A percentile compares a stretch with the other conserved stretches of the same genome.
Conservation (phyloP, 2,329 filamentous ascomycete species). For the Trichoderma brevicompactum region DNA sequence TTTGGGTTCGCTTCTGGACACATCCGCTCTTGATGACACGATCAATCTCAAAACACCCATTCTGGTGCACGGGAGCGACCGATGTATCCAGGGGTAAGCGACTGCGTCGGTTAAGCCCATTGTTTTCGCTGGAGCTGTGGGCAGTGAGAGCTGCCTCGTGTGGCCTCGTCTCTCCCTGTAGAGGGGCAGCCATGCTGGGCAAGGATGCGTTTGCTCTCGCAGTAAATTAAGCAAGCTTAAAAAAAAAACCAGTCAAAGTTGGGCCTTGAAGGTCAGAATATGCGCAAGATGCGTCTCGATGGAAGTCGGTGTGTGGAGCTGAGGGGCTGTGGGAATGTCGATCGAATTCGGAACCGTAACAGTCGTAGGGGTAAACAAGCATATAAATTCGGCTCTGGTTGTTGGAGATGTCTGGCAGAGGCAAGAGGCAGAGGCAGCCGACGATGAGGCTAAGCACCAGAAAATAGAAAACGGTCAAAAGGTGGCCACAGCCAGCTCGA, state of each 20-base stretch:
- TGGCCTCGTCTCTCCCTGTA: constrained; percentile 23
- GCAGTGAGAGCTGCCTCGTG: constrained; percentile 10
- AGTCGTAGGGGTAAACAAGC: constrained; percentile 2
- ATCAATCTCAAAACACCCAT: constrained; percentile 95
- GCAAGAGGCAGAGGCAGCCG: constrained; percentile 3
- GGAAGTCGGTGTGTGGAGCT: constrained; percentile 22
- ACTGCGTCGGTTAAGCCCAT: constrained; percentile 25
- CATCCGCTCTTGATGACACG: constrained; percentile 88
- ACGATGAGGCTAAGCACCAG: constrained; percentile 6
- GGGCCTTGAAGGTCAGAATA: not conserved
- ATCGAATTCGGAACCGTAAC: not conserved
- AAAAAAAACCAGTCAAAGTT: not conserved
- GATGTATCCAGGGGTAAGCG: constrained; percentile 23
- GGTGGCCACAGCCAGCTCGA: constrained; percentile 1
- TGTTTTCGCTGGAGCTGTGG: constrained; percentile 13
- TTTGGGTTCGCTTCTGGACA: constrained; percentile 85
- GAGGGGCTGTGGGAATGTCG: constrained; percentile 24
- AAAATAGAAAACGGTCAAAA: not conserved
- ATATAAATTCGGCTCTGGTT: not conserved
- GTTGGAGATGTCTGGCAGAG: not conserved
- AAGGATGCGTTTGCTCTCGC: constrained; percentile 13
- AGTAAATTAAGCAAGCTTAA: not conserved
- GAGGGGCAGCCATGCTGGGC: constrained; percentile 26
- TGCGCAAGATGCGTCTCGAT: constrained; percentile 12
- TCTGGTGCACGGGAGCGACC: constrained; percentile 71